Base-by-base conservation (phyloP, 306 rosid species). In the Vachellia collinsii region DNA sequence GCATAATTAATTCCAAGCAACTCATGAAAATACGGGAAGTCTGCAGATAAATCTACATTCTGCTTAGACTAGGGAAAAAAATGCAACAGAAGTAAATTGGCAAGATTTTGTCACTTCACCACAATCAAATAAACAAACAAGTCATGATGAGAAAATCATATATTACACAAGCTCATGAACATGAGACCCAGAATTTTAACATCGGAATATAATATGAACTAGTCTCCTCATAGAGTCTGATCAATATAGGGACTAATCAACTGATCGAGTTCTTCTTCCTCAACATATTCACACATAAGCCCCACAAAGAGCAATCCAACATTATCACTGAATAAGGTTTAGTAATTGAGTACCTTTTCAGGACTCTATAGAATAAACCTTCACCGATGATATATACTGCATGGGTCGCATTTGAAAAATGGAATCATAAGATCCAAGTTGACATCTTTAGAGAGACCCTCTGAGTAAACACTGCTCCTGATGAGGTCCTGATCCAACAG, bases 351-450 rank as follows among this genome's bases (percentile, higher is more conserved):
- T 80, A 69, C 81, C 85, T 74, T 70, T 16, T 11, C 17, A 54
- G 41, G 64, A 70, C 59, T 72, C 83, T 74, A 3, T 12, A n/a
- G n/a, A n/a, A 80, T 65, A 67, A 83, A 83, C 66, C 79, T 66
- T 80, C 79, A 90, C 74, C 78, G 90, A 82, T 85, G 87, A n/a
- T n/a, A n/a, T n/a, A n/a, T n/a, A 11, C 42, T 82, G 89, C 90
- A 88, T 86, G 10, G 85, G 70, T 38, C 81, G 90, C 94, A 88
- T 85, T 86, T 89, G 87, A 81, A 84, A 88, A 73, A 83, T 61
- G 6, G 87, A 70, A 81, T 83, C 85, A 80, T 81, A 84, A 72
- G 90, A 77, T 67, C 83, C 89, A 89, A 79, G 39, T 86, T 84
- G 94, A 76, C 85, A n/a, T 58, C 89, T 94, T 29, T 74, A 85